Percentiles rank a stretch among this genome's conserved stretches.
These are phyloP conservation scores for Beauveria caledonica DNA, from an alignment of 2,329 filamentous ascomycete species.

Conservation along the genomic window DNA sequence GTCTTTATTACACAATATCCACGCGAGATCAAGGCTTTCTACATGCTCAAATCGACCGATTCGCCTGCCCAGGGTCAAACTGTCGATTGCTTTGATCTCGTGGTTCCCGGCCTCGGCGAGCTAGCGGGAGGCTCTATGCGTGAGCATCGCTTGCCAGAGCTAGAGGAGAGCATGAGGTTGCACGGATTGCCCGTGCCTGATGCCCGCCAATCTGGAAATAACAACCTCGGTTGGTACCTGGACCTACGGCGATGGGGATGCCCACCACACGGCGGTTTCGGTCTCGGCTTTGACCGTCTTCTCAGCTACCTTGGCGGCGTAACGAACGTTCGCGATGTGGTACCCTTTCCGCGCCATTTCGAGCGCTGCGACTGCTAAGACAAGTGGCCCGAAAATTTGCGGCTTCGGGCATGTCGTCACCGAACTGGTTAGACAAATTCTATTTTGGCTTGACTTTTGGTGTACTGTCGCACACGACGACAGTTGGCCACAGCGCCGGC, in stretches of 20 bases:
- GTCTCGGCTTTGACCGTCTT: constrained; percentile 80
- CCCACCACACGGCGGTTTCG: constrained; percentile 85
- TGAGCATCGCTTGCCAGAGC: constrained; percentile 63
- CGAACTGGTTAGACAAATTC: not conserved
- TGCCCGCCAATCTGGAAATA: constrained; percentile 12
- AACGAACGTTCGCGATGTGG: constrained; percentile 73
- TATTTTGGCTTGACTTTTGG: not conserved
- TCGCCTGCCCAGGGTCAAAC: constrained; percentile 37
- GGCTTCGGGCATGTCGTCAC: not conserved
- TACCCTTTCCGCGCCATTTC: constrained; percentile 73
- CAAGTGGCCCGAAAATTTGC: not conserved
- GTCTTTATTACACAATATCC: constrained; percentile 94
- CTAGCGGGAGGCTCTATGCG: constrained; percentile 84
- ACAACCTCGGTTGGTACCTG: constrained; percentile 68
- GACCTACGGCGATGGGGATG: constrained; percentile 87
- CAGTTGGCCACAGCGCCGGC: not conserved
- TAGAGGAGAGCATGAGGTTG: constrained; percentile 62
- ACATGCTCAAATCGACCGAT: constrained; percentile 37
- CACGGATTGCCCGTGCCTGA: constrained; percentile 49
- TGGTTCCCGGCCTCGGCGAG: constrained; percentile 80
- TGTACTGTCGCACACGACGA: not conserved
- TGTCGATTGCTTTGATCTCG: constrained; percentile 83
- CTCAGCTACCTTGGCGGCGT: constrained; percentile 77
- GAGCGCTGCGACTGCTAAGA: constrained; percentile 51
- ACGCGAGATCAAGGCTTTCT: constrained; percentile 84